Percentiles rank a stretch among this genome's conserved stretches.
Conservation (phyloP, 2,329 filamentous ascomycete genomes). For the Graphilbum sp. region DNA sequence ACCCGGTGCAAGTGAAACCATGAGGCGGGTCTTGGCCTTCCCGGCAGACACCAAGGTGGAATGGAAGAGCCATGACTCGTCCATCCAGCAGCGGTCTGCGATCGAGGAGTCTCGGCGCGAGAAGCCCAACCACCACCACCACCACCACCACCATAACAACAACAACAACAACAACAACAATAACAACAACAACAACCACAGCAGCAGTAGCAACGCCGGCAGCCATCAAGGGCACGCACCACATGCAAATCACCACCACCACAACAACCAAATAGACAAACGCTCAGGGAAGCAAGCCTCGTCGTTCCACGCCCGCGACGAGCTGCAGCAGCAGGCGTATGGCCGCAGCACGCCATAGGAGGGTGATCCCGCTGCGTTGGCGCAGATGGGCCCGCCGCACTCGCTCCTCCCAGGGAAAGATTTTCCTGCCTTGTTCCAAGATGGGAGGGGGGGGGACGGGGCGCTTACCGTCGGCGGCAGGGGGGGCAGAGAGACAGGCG, state of each 20-base stretch:
- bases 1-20: constrained; percentile 52
- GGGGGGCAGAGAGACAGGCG: too few relatives aligned
- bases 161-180: constrained; percentile 7
- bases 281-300: constrained; percentile 5
- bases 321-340: constrained; percentile 3
- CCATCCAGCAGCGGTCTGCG: constrained; percentile 78
- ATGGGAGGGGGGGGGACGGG: too few relatives aligned
- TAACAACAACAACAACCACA: neutral
- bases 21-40: constrained; percentile 78
- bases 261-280: constrained; percentile 4
- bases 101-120: constrained; percentile 87
- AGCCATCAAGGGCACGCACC: neutral
- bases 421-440: neutral
- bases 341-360: constrained; percentile 8
- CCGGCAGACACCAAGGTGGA: constrained; percentile 79
- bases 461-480: too few relatives aligned
- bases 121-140: constrained; percentile 40
- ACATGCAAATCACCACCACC: constrained; percentile 1
- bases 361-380: constrained; percentile 1
- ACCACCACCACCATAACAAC: constrained; percentile 17
- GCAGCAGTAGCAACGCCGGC: constrained; percentile 13
- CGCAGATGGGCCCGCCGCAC: neutral
- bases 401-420: constrained; percentile 4
- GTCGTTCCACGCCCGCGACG: constrained; percentile 2
- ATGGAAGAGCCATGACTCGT: constrained; percentile 93